These are phyloP conservation scores for Sordariomycetes sp. DNA, from an alignment of 2,329 filamentous ascomycete genomes.

Conservation along the genomic window DNA sequence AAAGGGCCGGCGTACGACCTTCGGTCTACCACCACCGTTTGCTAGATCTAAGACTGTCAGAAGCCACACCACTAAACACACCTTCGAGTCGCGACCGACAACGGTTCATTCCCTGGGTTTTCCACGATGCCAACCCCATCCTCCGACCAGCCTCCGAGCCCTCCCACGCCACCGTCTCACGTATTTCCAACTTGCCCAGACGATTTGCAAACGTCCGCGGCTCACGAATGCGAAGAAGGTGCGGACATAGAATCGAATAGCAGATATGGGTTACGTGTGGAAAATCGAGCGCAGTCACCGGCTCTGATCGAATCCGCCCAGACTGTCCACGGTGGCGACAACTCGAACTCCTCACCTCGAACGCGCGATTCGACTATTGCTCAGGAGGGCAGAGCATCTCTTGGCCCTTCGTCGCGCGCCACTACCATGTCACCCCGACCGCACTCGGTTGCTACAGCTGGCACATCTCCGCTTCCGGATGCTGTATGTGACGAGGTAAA, in stretches of 20 bases:
- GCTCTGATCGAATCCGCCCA: constrained; percentile 7
- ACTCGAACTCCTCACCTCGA: constrained; percentile 3
- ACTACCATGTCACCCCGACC: constrained; percentile 33
- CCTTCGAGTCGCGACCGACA: not conserved
- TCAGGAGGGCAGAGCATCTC: constrained; percentile 13
- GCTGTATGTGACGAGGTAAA: constrained; percentile 17
- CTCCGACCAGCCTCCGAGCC: constrained; percentile 27
- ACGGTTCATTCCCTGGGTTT: constrained; percentile 2
- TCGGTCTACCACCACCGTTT: too few species aligned
- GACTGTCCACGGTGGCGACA: constrained; percentile 10
- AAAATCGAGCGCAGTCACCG: not conserved
- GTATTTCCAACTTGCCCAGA: constrained; percentile 34
- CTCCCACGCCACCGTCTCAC: constrained; percentile 24
- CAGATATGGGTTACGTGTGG: not conserved
- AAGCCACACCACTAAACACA: too few species aligned
- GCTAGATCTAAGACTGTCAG: too few species aligned
- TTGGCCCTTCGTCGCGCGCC: constrained; percentile 23
- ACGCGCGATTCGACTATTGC: constrained; percentile 14
- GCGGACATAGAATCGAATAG: not conserved
- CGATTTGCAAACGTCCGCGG: constrained; percentile 16
- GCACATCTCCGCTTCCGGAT: constrained; percentile 22
- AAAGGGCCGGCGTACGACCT: too few species aligned
- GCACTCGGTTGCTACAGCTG: constrained; percentile 20
- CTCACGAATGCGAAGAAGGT: not conserved
- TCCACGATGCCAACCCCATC: constrained; percentile 36